A percentile compares a stretch with the other conserved stretches of the same genome.
phyloP scores from a whole-genome alignment of 345 rosid genomes.

The Populus euphratica region DNA sequence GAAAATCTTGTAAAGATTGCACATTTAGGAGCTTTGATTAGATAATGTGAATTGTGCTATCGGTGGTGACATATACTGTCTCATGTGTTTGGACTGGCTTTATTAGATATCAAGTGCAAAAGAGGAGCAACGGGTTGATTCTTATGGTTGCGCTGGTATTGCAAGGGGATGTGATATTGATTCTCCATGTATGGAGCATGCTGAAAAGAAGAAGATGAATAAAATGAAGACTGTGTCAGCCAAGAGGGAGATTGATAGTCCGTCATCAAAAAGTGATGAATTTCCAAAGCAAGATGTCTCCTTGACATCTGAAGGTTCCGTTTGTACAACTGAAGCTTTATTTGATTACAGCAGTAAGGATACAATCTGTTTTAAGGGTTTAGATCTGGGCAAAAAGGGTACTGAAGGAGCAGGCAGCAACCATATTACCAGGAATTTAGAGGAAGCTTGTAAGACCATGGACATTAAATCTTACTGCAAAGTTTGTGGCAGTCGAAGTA shows the following conservation, averaged over 20 bases:
- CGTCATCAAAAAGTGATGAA: background rate
- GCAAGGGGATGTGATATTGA: constrained; percentile 10
- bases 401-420: background rate
- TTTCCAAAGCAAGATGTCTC: background rate
- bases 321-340: background rate
- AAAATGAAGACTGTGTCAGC: background rate
- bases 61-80: constrained; percentile 3
- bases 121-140: no score
- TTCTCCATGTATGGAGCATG: constrained; percentile 1
- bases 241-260: background rate
- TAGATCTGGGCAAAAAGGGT: background rate
- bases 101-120: background rate
- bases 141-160: no score
- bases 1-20: background rate
- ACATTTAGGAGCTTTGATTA: background rate
- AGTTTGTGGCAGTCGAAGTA: no score
- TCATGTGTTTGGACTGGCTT: background rate
- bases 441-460: background rate
- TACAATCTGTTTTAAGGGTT: background rate
- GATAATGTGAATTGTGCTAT: background rate
- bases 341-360: no score
- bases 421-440: background rate
- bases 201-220: background rate
- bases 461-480: no score
- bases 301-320: background rate